phyloP scores from a whole-genome alignment of 257 asterid genomes.

The Solanum neorickii region DNA sequence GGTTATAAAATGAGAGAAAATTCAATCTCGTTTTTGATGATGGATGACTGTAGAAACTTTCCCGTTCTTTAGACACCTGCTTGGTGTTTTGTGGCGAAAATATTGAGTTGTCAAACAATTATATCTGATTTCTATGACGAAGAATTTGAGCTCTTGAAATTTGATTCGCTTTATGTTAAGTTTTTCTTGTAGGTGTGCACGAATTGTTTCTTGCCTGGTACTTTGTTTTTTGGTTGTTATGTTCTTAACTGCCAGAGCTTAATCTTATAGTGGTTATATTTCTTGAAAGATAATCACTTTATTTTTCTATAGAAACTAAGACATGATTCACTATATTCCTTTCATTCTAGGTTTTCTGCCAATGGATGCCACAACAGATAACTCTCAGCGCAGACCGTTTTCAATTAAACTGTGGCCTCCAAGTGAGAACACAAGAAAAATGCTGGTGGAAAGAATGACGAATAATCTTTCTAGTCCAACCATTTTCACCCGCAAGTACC shows the following conservation, averaged over 20 bases:
- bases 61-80: not conserved
- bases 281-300: not conserved
- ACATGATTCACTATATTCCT: not conserved
- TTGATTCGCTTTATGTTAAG: not conserved
- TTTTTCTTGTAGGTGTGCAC: not conserved
- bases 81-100: not conserved
- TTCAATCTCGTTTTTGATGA: not conserved
- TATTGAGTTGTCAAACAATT: not conserved
- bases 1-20: not conserved
- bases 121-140: not conserved
- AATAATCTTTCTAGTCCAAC: constrained; percentile 86
- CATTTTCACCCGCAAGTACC: constrained; percentile 80
- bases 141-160: not conserved
- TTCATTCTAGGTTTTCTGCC: constrained; percentile 4
- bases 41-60: not conserved
- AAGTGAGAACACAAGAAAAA: constrained; percentile 61
- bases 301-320: not conserved
- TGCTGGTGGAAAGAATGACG: constrained; percentile 68
- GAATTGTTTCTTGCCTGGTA: not conserved
- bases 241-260: not conserved
- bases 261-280: not conserved
- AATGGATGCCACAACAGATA: constrained; percentile 54
- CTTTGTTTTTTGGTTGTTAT: not conserved
- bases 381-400: constrained; percentile 45
- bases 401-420: constrained; percentile 97